Conservation (phyloP, 495 filamentous ascomycete species). For the Penicillium flavigenum region DNA sequence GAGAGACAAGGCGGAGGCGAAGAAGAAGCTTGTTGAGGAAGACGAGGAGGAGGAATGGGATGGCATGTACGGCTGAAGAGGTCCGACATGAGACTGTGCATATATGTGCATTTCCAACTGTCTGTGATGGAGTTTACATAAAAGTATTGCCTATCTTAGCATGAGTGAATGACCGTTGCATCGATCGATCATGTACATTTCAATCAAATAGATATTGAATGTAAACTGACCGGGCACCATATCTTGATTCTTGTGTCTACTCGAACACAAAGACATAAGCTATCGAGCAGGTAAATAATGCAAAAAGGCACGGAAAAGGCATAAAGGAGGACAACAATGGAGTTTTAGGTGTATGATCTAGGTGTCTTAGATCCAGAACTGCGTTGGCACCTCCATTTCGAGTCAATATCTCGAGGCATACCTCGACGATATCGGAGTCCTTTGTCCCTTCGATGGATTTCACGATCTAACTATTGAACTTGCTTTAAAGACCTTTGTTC, state of each 20-base stretch:
- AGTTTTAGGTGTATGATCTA: neutral
- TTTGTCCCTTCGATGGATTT: neutral
- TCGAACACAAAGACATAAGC: neutral
- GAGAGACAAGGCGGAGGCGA: slow-evolving; percentile 56
- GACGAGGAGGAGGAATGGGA: slow-evolving; percentile 69
- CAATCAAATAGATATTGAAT: neutral
- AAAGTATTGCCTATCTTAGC: neutral
- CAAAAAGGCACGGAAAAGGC: neutral
- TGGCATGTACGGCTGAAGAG: slow-evolving; percentile 67
- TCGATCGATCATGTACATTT: neutral
- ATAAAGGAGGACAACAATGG: neutral
- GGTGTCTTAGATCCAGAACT: neutral
- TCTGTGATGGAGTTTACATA: neutral
- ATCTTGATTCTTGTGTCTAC: neutral
- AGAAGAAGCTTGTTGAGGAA: slow-evolving; percentile 54
- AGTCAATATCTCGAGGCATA: neutral
- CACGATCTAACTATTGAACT: neutral
- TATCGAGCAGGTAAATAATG: neutral
- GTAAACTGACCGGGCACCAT: neutral
- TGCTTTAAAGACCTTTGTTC: neutral
- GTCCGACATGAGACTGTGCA: slow-evolving; percentile 11
- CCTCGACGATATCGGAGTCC: neutral
- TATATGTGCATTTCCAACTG: neutral
- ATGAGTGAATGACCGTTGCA: slow-evolving; percentile 5
- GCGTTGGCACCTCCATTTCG: neutral